Base-by-base conservation (phyloP, 2,329 filamentous ascomycete genomes). In the Cladorrhinum sp. region DNA sequence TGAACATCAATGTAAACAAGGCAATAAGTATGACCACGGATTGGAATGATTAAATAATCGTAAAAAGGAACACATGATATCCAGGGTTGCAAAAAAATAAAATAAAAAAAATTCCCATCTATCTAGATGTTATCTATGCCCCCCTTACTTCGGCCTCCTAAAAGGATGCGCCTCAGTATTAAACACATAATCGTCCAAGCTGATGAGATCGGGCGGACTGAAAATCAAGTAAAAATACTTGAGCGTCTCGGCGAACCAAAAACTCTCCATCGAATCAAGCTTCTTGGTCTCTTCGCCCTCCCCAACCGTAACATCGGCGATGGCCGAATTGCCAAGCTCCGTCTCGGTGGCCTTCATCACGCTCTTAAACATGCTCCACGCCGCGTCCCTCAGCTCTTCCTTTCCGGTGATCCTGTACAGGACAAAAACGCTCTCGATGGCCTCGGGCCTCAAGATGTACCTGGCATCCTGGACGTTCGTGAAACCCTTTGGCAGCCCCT, bases 401-500 rank as follows among this genome's bases (percentile, higher is more conserved):
- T 79, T 72, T 0, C 78, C 81, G 0, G 81, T 84, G 55, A 82
- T 76, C 14, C 81, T 77, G 64, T 82, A 83, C 65, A 83, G 74
- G 52, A 82, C 65, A 61, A 84, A 84, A n/a, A 84, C 72, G 65
- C 67, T 69, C 62, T 71, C 69, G 46, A 71, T 71, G 7, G 68
- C 69, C 62, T 68, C 69, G 20, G 64, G 60, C 60, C 81, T 72
- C 26, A 84, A 72, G 7, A 79, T 72, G 59, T 83, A 83, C 6
- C 76, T 75, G 0, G 80, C 70, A 58, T 83, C 80, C 0, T 73
- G 78, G 8, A 74, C 76, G 63, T 86, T 81, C 51, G 80, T 86
- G 72, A 90, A 92, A 0, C 90, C 89, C 3, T 82, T 79, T 0
- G 74, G 73, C 2, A 81, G 77, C 76, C n/a, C 20, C 5, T 56